Evolutionary conservation across 306 rosid species (phyloP), one percentile per base, ranked within the genome.

Genomic region (Fragaria vesca): DNA sequence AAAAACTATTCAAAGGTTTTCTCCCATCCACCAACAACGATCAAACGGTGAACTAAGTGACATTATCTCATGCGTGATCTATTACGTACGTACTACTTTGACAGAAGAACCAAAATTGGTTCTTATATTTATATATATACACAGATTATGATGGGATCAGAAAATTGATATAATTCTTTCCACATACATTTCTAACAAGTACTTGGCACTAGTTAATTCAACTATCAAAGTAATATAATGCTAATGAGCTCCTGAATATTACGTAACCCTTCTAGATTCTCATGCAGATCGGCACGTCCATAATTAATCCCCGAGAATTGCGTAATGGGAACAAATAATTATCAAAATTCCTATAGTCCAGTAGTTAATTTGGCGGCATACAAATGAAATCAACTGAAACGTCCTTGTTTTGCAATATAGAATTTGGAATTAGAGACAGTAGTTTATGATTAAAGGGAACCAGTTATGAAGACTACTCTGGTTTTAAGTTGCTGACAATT

Each of bases 261-360:
- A 6, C 32, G 28, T n/a, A 21, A 18, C 30, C 62, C 81, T 57
- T 70, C 76, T 78, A 71, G 81, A 78, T 58, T 45, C 63, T 28
- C 28, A 26, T 67, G 54, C 66, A 68, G 16, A 36, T 34, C 20
- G 32, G 63, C 9, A 21, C 4, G 69, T 69, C 17, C 47, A 69
- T 5, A 55, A 38, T n/a, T 57, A 57, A 57, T 9, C 30, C 11
- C 12, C 20, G 2, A 74, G 30, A 12, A 43, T 10, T 10, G 6
- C 34, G 2, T 36, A 42, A 18, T 20, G 60, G 60, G 60, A 54
- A 20, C 60, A 52, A 52, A 2, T 1, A 48, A 13, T 12, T 12
- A 45, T 45, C 15, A 21, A 57, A 57, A 11, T 57, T 12, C 0
- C 66, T 24, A 24, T 60, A 26, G 9, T 11, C 32, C 28, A 26